These are phyloP conservation scores for Afroboletus lepidellus DNA, from an alignment of 1,284 basidiomycete species.

Conservation along the genomic window DNA sequence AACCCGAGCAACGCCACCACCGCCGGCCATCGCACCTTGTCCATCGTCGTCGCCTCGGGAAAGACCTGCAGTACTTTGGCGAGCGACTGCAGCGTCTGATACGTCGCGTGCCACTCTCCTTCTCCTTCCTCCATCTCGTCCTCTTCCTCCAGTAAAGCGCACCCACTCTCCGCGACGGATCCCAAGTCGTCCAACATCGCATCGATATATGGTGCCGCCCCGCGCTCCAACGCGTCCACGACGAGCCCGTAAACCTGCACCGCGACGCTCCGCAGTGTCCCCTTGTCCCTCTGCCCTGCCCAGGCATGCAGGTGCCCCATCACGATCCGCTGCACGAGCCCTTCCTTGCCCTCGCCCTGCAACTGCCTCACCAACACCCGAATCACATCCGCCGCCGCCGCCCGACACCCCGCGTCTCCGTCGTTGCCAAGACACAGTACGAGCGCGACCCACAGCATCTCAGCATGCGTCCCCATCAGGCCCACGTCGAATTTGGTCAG, in stretches of 20 bases:
- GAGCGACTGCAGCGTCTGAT: conserved; percentile 73
- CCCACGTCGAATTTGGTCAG: conserved; percentile 82
- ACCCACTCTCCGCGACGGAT: conserved; percentile 49
- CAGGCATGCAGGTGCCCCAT: conserved; percentile 79
- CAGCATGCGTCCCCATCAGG: conserved; percentile 80
- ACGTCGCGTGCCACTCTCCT: conserved; percentile 76
- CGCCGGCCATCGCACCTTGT: conserved; percentile 58
- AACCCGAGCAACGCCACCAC: conserved; percentile 75
- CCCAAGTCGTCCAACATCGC: conserved; percentile 62
- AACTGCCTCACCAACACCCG: conserved; percentile 73
- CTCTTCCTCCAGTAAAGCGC: conserved; percentile 36
- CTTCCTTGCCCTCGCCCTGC: conserved; percentile 51
- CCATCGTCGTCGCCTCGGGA: conserved; percentile 40
- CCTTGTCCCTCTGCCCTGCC: conserved; percentile 65
- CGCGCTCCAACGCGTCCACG: conserved; percentile 60
- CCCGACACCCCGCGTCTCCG: conserved; percentile 83
- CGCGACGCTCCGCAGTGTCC: conserved; percentile 68
- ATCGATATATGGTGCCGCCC: conserved; percentile 48
- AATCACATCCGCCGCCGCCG: conserved; percentile 83
- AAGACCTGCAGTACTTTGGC: conserved; percentile 64
- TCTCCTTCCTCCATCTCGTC: conserved; percentile 40
- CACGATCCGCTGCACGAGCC: conserved; percentile 37
- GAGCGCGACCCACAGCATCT: conserved; percentile 89
- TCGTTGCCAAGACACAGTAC: conserved; percentile 96
- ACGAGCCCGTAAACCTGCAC: conserved; percentile 82